Conservation (phyloP, 345 rosid genomes). For the Camelina laxa region DNA sequence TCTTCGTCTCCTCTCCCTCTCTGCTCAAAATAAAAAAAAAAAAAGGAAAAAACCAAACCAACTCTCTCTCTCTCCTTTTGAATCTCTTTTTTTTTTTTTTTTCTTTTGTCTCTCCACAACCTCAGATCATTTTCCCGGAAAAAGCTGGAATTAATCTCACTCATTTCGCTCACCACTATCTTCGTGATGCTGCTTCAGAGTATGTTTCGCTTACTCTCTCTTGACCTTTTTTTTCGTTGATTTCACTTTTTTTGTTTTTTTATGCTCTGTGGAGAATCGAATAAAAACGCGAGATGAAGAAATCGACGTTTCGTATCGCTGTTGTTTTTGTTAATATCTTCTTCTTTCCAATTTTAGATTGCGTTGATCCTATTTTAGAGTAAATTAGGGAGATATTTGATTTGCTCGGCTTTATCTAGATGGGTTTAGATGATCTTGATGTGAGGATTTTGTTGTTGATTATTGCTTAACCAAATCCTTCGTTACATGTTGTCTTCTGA, state of each 20-base stretch:
- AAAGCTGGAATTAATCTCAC: neutral
- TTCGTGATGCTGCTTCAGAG: slow-evolving; percentile 17
- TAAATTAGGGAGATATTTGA: neutral
- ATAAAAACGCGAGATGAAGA: neutral
- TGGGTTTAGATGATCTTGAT: neutral
- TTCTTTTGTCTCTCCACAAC: slow-evolving; percentile 17
- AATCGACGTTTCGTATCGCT: neutral
- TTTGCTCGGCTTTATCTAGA: neutral
- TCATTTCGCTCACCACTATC: slow-evolving; percentile 13
- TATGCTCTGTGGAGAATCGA: neutral
- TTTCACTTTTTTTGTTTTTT: neutral
- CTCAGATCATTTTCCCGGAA: slow-evolving; percentile 9
- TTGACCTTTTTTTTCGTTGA: neutral
- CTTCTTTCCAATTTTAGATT: slow-evolving; percentile 18
- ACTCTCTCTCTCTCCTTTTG: slow-evolving; percentile 13
- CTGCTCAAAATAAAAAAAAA: neutral
- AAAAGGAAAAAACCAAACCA: slow-evolving; percentile 7
- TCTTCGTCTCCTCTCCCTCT: slow-evolving; percentile 24
- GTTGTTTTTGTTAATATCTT: neutral
- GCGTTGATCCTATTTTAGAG: neutral
- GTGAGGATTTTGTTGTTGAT: neutral
- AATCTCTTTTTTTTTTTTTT: neutral
- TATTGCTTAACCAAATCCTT: neutral
- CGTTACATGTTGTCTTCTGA: neutral
- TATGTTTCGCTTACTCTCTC: slow-evolving; percentile 29